phyloP scores from a whole-genome alignment of 1,284 basidiomycete genomes.

The Phenoliferia sp. region DNA sequence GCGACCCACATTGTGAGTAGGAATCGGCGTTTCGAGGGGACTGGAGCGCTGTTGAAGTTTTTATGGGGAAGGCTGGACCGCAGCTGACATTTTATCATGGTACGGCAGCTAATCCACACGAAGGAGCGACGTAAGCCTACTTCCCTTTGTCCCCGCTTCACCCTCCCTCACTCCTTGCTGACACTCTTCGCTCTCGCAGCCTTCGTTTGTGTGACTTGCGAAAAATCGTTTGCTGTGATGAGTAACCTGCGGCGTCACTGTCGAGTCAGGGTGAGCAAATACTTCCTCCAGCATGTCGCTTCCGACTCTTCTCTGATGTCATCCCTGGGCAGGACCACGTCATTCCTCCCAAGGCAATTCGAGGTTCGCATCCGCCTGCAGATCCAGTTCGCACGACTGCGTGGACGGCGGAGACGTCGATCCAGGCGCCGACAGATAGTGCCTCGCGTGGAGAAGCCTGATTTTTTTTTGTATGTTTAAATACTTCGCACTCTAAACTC shows the following conservation, averaged over 20 bases:
- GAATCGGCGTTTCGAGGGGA: not conserved
- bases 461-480: too few species aligned
- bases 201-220: slow-evolving; percentile 13
- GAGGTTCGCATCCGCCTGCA: too few species aligned
- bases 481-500: too few species aligned
- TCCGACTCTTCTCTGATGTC: not conserved
- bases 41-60: not conserved
- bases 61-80: not conserved
- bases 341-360: too few species aligned
- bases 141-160: not conserved
- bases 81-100: not conserved
- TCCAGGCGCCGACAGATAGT: too few species aligned
- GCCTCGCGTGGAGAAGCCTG: too few species aligned
- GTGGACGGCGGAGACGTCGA: too few species aligned
- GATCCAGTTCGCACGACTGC: too few species aligned
- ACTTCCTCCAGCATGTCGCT: not conserved
- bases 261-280: not conserved
- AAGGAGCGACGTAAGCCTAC: slow-evolving; percentile 1
- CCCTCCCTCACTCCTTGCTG: too few species aligned
- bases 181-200: not conserved
- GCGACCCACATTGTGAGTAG: not conserved
- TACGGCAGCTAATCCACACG: not conserved
- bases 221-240: slow-evolving; percentile 19
- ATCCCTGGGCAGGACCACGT: too few species aligned
- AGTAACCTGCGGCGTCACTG: slow-evolving; percentile 16